A percentile compares a stretch with the other conserved stretches of the same genome.
Evolutionary conservation across 257 asterid genomes (phyloP).

Genomic region (Solanum chaucha): DNA sequence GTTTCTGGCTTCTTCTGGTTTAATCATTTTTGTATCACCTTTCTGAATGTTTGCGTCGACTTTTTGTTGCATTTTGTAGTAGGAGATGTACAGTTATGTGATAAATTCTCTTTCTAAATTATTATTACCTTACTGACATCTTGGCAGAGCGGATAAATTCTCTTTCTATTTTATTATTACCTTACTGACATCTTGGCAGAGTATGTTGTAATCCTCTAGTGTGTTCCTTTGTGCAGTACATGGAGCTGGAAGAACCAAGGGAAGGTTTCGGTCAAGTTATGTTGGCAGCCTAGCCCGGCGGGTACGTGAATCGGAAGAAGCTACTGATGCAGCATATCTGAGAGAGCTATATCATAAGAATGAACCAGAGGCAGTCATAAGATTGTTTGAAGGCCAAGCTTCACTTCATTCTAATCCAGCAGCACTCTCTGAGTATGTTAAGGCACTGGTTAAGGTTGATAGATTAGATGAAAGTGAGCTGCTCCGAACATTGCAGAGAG

Average conservation of each 20-base stretch:
- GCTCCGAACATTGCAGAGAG: slow-evolving; percentile 69
- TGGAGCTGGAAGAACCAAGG: slow-evolving; percentile 18
- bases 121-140: neutral
- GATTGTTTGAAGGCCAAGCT: slow-evolving; percentile 72
- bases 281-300: slow-evolving; percentile 70
- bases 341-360: slow-evolving; percentile 53
- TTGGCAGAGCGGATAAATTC: neutral
- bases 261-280: slow-evolving; percentile 40
- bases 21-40: neutral
- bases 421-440: slow-evolving; percentile 83
- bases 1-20: neutral
- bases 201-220: neutral
- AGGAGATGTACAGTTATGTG: neutral
- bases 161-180: neutral
- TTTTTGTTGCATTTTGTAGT: neutral
- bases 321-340: slow-evolving; percentile 67
- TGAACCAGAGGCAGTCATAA: slow-evolving; percentile 78
- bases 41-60: neutral
- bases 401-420: slow-evolving; percentile 65
- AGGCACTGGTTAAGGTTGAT: slow-evolving; percentile 77
- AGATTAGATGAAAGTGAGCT: slow-evolving; percentile 80
- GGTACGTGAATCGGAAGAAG: slow-evolving; percentile 49
- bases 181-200: neutral
- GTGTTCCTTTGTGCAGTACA: slow-evolving; percentile 22
- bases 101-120: neutral